phyloP scores from a whole-genome alignment of 768 basidiomycete species.

The Sarcodon aspratus region DNA sequence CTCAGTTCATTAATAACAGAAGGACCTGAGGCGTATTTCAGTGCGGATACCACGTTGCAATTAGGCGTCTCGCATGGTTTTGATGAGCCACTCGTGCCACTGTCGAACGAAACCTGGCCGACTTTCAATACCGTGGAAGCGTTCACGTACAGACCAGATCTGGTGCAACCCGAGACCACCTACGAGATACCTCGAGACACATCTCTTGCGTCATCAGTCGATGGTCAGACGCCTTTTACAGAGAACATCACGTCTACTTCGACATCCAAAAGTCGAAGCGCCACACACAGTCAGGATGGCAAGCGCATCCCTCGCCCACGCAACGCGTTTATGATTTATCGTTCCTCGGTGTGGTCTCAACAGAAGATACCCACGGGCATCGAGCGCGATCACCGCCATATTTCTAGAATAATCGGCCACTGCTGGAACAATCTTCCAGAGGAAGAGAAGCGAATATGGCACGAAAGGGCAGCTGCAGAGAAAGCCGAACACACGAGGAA shows the following conservation, averaged over 20 bases:
- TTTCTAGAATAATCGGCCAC: slow-evolving; percentile 58
- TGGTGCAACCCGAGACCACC: not conserved
- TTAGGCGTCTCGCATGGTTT: not conserved
- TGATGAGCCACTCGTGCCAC: not conserved
- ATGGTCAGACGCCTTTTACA: not conserved
- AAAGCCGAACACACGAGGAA: slow-evolving; percentile 33
- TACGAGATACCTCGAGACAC: not conserved
- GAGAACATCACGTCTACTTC: not conserved
- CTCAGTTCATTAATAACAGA: no score
- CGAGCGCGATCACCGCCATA: slow-evolving; percentile 62
- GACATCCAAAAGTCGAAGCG: not conserved
- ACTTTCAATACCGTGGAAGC: not conserved
- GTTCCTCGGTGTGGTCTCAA: slow-evolving; percentile 52
- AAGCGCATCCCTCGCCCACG: slow-evolving; percentile 62
- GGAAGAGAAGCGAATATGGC: slow-evolving; percentile 37
- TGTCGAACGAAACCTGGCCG: not conserved
- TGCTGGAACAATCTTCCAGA: slow-evolving; percentile 50
- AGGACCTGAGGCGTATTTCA: no score
- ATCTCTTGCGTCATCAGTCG: not conserved
- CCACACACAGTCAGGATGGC: not conserved
- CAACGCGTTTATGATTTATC: slow-evolving; percentile 81
- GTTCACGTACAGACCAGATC: not conserved
- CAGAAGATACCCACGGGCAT: slow-evolving; percentile 31
- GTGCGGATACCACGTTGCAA: no score
- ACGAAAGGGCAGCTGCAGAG: slow-evolving; percentile 32